Conservation (phyloP, 345 rosid genomes). For the Boechera stricta region DNA sequence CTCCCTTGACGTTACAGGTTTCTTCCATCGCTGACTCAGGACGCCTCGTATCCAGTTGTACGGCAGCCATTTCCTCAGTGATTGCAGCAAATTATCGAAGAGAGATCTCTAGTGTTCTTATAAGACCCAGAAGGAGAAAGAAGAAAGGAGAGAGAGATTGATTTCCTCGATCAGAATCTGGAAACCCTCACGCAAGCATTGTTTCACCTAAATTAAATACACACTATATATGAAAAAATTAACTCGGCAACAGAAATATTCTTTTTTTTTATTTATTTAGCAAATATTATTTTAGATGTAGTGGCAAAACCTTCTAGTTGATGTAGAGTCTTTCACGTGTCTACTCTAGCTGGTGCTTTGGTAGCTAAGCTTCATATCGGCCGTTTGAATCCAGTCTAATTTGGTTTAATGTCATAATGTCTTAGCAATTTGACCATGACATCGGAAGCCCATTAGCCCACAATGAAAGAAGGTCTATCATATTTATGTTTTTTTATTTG, state of each 20-base stretch:
- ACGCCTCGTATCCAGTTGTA: conserved; percentile 48
- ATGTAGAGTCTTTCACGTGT: neutral
- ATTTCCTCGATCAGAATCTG: conserved; percentile 34
- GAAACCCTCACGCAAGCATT: conserved; percentile 31
- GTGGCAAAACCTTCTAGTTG: neutral
- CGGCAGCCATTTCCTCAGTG: conserved; percentile 49
- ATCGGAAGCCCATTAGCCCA: no score
- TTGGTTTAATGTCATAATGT: no score
- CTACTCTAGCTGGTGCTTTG: no score
- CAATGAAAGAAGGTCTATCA: no score
- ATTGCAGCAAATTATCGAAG: conserved; percentile 16
- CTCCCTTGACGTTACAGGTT: conserved; percentile 54
- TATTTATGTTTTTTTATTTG: no score
- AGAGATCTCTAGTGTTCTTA: neutral
- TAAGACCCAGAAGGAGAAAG: neutral
- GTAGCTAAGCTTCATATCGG: no score
- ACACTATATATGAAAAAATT: neutral
- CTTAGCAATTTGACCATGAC: no score
- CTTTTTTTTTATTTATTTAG: neutral
- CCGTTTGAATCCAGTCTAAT: no score
- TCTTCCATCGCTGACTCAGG: conserved; percentile 49
- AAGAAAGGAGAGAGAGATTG: neutral
- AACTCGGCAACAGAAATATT: neutral
- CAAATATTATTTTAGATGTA: neutral
- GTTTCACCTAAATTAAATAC: neutral